Conservation (phyloP, 306 rosid species). For the Fragaria ananassa region DNA sequence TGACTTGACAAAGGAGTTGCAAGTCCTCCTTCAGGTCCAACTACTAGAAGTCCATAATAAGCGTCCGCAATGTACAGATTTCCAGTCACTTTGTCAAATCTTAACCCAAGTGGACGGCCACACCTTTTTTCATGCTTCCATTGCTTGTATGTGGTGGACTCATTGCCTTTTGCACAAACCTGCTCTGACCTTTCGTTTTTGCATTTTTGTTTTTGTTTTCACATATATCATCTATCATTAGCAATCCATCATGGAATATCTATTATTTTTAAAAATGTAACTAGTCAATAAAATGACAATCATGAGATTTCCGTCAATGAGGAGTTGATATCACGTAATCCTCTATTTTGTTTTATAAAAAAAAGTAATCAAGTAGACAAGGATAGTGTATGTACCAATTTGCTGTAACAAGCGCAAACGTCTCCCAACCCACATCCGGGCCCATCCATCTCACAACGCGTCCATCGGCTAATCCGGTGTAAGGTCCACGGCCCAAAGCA, state of each 20-base stretch:
- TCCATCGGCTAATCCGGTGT: conserved; percentile 85
- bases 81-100: conserved; percentile 69
- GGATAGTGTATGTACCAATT: conserved; percentile 44
- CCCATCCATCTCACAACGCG: conserved; percentile 98
- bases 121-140: conserved; percentile 85
- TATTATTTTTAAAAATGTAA: background rate
- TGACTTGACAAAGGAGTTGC: conserved; percentile 72
- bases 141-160: conserved; percentile 77
- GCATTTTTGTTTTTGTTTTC: background rate
- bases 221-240: background rate
- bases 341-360: background rate
- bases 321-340: background rate
- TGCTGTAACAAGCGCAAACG: conserved; percentile 70
- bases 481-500: conserved; percentile 69
- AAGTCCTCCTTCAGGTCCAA: conserved; percentile 77
- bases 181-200: conserved; percentile 62
- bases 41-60: conserved; percentile 75
- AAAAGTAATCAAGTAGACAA: background rate
- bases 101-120: conserved; percentile 82
- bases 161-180: conserved; percentile 60
- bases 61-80: conserved; percentile 82
- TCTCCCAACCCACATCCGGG: conserved; percentile 75
- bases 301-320: background rate
- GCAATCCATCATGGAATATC: background rate
- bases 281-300: background rate